A percentile compares a stretch with the other conserved stretches of the same genome.
Evolutionary conservation across 2,329 filamentous ascomycete species (phyloP).

Genomic region (Trichophyton benhamiae): DNA sequence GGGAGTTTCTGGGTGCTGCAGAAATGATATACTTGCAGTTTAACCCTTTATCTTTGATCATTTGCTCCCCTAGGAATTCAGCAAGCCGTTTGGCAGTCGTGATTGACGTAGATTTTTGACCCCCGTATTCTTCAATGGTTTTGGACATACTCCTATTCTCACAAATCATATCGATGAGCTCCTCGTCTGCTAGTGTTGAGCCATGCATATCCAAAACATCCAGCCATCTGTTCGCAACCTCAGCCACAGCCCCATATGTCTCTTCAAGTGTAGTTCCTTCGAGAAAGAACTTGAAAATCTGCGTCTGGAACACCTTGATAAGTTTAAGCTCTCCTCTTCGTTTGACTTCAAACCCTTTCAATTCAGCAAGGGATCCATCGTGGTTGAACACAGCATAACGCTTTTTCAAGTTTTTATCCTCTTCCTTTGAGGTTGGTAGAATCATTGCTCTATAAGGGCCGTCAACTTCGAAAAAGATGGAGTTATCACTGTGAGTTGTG

Average conservation of each 20-base stretch:
- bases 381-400: slow-evolving; percentile 98
- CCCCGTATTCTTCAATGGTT: slow-evolving; percentile 88
- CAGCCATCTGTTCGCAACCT: slow-evolving; percentile 90
- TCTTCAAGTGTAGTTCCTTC: slow-evolving; percentile 78
- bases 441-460: slow-evolving; percentile 97
- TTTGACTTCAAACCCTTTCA: slow-evolving; percentile 97
- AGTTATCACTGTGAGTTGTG: slow-evolving; percentile 95
- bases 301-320: slow-evolving; percentile 98
- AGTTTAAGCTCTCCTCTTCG: slow-evolving; percentile 94
- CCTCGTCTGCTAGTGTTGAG: slow-evolving; percentile 81
- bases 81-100: slow-evolving; percentile 90
- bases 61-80: slow-evolving; percentile 93
- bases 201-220: slow-evolving; percentile 88
- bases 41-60: slow-evolving; percentile 97
- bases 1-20: slow-evolving; percentile 68
- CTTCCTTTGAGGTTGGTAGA: slow-evolving; percentile 90
- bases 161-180: slow-evolving; percentile 98
- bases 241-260: slow-evolving; percentile 83
- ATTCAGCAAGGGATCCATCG: slow-evolving; percentile 82
- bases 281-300: slow-evolving; percentile 98
- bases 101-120: slow-evolving; percentile 97
- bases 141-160: slow-evolving; percentile 98
- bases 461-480: slow-evolving; percentile 98
- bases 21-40: slow-evolving; percentile 99
- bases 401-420: slow-evolving; percentile 99